Percentiles rank a stretch among this genome's conserved stretches.
Evolutionary conservation across 1,284 basidiomycete species (phyloP).

Genomic region (Sutorius eximius): DNA sequence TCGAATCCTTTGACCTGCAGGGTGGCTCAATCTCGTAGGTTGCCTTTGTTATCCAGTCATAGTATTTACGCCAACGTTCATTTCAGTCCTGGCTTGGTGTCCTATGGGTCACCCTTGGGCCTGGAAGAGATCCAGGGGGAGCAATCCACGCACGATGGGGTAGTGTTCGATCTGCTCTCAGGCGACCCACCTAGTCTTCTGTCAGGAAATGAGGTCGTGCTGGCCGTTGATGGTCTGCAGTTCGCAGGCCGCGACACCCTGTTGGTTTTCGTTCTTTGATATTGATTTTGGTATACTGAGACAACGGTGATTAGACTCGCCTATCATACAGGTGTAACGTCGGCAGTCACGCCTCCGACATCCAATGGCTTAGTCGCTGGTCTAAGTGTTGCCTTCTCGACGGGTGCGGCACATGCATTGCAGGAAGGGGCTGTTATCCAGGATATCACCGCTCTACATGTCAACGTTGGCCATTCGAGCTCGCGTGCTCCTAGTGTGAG

Average conservation of each 20-base stretch:
- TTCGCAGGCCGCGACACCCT: slow-evolving; percentile 70
- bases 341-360: slow-evolving; percentile 63
- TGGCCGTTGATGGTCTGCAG: slow-evolving; percentile 72
- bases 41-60: slow-evolving; percentile 12
- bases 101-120: slow-evolving; percentile 60
- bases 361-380: slow-evolving; percentile 62
- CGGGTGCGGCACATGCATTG: slow-evolving; percentile 62
- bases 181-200: slow-evolving; percentile 45
- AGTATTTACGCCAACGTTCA: neutral
- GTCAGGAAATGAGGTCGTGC: slow-evolving; percentile 54
- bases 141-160: slow-evolving; percentile 67
- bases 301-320: slow-evolving; percentile 47
- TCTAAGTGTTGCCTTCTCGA: slow-evolving; percentile 64
- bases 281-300: slow-evolving; percentile 8
- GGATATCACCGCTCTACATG: slow-evolving; percentile 70
- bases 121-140: slow-evolving; percentile 64
- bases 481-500: slow-evolving; percentile 52
- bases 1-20: slow-evolving; percentile 26
- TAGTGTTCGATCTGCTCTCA: slow-evolving; percentile 50
- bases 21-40: slow-evolving; percentile 48
- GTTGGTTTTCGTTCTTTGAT: slow-evolving; percentile 41
- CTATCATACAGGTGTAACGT: slow-evolving; percentile 64
- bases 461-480: slow-evolving; percentile 49
- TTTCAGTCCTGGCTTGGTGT: slow-evolving; percentile 55
- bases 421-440: slow-evolving; percentile 68